A percentile compares a stretch with the other conserved stretches of the same genome.
Conservation (phyloP, 73 alveolate species). For the Tetrahymena thermophila region DNA sequence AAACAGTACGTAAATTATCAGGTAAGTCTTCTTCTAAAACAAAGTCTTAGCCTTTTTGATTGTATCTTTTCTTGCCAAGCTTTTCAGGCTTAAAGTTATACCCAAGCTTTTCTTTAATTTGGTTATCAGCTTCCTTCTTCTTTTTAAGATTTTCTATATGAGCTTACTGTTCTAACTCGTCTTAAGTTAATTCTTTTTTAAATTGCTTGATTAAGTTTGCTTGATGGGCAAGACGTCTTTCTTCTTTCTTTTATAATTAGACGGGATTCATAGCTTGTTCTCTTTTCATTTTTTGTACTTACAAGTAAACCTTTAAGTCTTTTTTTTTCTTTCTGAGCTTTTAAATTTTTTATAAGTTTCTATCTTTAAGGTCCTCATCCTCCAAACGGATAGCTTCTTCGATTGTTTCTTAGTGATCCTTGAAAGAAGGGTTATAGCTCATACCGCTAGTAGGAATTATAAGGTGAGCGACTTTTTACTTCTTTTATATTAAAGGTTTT, state of each 20-base stretch:
- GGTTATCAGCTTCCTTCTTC: background rate
- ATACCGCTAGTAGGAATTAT: background rate
- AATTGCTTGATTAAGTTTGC: background rate
- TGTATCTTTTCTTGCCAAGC: background rate
- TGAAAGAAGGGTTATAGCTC: background rate
- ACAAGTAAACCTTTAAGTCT: background rate
- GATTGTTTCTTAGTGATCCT: background rate
- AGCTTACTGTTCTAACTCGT: background rate
- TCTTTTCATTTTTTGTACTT: background rate
- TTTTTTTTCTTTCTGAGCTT: background rate
- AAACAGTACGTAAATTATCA: background rate
- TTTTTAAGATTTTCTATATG: background rate
- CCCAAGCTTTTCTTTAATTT: background rate
- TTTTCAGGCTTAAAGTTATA: background rate
- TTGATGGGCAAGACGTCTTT: conserved; percentile 4
- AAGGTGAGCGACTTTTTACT: background rate
- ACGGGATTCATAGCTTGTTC: background rate
- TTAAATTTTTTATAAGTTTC: background rate
- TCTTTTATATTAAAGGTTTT: background rate
- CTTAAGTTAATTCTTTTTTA: background rate
- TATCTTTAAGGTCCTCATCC: background rate
- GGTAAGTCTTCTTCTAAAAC: conserved; percentile 1
- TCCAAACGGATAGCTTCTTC: background rate
- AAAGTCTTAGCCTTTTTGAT: background rate
- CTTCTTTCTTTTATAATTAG: background rate